These are phyloP conservation scores for Cytospora paraplurivora DNA, from an alignment of 2,329 filamentous ascomycete genomes.

Conservation along the genomic window DNA sequence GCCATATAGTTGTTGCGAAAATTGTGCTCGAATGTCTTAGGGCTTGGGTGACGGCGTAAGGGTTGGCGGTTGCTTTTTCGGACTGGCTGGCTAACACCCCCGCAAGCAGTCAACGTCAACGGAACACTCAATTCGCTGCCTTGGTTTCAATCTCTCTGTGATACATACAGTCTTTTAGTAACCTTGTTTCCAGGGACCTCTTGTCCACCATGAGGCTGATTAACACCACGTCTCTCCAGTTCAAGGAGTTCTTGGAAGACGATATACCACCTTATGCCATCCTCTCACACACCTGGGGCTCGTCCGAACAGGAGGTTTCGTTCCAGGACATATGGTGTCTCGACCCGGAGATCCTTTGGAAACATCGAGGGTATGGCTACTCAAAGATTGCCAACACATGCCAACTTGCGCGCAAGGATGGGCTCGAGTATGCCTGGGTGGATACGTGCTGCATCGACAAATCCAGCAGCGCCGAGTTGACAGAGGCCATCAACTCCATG, in stretches of 20 bases:
- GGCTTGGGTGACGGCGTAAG: no score
- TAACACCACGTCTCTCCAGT: not conserved
- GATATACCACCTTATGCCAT: constrained; percentile 34
- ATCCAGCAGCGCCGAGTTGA: constrained; percentile 13
- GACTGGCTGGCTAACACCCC: no score
- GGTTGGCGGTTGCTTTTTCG: no score
- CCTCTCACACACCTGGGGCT: constrained; percentile 36
- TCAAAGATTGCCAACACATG: constrained; percentile 2
- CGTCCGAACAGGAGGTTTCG: constrained; percentile 32
- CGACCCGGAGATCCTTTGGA: not conserved
- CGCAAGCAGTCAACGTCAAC: not conserved
- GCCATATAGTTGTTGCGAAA: no score
- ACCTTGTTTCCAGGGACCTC: not conserved
- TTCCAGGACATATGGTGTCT: constrained; percentile 16
- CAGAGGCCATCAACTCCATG: constrained; percentile 19
- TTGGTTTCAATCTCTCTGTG: not conserved
- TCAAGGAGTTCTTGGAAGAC: constrained; percentile 2
- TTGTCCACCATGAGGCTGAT: not conserved
- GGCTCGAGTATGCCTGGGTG: constrained; percentile 10
- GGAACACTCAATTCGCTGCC: not conserved
- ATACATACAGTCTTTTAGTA: not conserved
- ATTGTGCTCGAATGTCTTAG: no score
- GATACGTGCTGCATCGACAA: constrained; percentile 26
- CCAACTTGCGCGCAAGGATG: not conserved
- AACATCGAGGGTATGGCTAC: not conserved